These are phyloP conservation scores for Candida silvicultrix DNA, from an alignment of 805 yeast genomes.

Conservation along the genomic window DNA sequence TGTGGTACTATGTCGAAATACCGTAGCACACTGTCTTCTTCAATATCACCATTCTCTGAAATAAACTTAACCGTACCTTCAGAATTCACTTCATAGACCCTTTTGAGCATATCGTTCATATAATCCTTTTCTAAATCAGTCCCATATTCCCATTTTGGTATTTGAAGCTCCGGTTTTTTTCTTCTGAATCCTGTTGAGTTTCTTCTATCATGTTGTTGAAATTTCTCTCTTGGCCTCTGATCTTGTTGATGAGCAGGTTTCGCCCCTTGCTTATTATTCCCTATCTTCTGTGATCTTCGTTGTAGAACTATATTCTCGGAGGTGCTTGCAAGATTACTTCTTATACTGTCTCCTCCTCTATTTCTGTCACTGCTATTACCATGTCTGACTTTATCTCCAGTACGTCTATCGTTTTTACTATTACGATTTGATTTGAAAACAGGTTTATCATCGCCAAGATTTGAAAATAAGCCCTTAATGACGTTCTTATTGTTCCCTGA, in stretches of 20 bases:
- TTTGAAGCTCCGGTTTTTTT: background rate
- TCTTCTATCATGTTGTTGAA: background rate
- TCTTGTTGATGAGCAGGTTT: no score
- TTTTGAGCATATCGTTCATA: constrained; percentile 13
- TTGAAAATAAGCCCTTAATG: background rate
- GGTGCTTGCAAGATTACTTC: background rate
- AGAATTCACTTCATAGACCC: constrained; percentile 8
- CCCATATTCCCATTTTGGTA: constrained; percentile 7
- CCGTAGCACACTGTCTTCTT: background rate
- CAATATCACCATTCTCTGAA: constrained; percentile 8
- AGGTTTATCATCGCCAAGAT: background rate
- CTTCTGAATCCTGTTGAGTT: background rate
- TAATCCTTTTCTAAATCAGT: constrained; percentile 16
- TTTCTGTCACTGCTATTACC: background rate
- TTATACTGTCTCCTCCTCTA: background rate
- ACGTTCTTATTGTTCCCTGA: background rate
- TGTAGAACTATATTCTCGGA: background rate
- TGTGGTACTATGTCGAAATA: constrained; percentile 7
- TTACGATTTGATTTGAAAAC: background rate
- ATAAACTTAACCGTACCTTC: constrained; percentile 8
- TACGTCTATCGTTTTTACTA: background rate
- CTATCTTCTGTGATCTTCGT: background rate
- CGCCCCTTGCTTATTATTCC: no score
- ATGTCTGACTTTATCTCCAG: background rate
- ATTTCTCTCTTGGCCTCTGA: no score